Base-by-base conservation (phyloP, 495 filamentous ascomycete genomes). In the Immersiella caudata region DNA sequence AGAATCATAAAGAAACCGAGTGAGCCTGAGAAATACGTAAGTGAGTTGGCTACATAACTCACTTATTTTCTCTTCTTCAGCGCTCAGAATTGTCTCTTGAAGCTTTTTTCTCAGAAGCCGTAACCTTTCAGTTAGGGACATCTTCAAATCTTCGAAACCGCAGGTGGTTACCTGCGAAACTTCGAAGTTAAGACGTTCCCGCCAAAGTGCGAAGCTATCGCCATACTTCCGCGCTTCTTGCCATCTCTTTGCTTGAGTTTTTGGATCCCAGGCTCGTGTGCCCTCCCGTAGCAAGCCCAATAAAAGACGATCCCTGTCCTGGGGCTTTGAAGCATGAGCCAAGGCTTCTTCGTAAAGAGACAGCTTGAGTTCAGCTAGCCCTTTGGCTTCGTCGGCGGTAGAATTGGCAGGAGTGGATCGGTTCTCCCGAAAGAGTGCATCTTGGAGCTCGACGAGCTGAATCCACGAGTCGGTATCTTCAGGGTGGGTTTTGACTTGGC, bases 281-380 rank as follows among this genome's bases (percentile, higher is more conserved):
- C 90, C 93, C 75, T 93, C 89, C 60, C 88, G 81, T 82, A 97
- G 87, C 60, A 91, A 80, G 11, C 87, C 87, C 2, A 90, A 68
- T 5, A 93, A 67, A 1, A 97, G 79, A 18, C 75, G 75, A 67
- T 92, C 89, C 40, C 80, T 73, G 27, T 82, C 65, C 3, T 81
- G 69, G 3, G 75, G 60, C 6, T 73, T 66, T 2, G 54, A 69
- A 16, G 84, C 80, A 61, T 88, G 85, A 36, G 79, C 77, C 6
- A 97, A 76, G 4, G 93, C 93, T 65, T 93, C 88, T 60, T 92
- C 87, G 70, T 93, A 93, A n/a, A 97, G 85, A 0, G 89, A 89
- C 1, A 96, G 68, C 67, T 90, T 93, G 40, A 96, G 85, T 68
- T 92, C 91, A 21, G 93, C 90, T 25, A 90, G 84, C 61, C 88